phyloP scores from a whole-genome alignment of 176 grass and related monocot genomes.

The barley (Hordeum vulgare) region DNA sequence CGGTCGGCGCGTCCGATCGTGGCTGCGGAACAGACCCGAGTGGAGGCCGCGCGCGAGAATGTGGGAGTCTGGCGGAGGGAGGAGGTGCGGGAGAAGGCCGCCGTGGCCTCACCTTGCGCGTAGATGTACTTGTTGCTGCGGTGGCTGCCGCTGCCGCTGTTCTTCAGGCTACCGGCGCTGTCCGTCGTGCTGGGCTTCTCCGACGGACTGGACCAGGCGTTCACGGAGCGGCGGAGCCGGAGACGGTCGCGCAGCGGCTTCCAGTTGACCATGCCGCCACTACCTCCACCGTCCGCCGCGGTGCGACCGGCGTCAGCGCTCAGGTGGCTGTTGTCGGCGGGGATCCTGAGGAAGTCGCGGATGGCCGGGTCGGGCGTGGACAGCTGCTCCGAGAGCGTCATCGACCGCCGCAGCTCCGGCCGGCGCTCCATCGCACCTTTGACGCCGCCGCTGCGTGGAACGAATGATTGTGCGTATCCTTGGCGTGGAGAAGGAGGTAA shows the following conservation, averaged over 20 bases:
- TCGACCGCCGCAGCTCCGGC: slow-evolving; percentile 35
- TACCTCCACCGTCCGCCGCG: neutral
- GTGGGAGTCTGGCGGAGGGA: slow-evolving; percentile 26
- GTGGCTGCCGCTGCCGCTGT: neutral
- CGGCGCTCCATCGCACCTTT: slow-evolving; percentile 29
- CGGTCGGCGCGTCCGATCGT: neutral
- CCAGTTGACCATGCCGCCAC: slow-evolving; percentile 36
- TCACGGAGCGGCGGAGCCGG: slow-evolving; percentile 32
- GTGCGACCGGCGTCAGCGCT: neutral
- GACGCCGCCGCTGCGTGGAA: neutral
- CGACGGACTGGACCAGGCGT: slow-evolving; percentile 2
- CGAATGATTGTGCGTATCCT: neutral
- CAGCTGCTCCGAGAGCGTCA: slow-evolving; percentile 74
- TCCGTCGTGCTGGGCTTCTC: neutral
- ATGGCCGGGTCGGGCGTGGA: slow-evolving; percentile 35
- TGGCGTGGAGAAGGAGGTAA: neutral
- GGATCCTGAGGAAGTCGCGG: slow-evolving; percentile 37
- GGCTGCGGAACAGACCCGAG: neutral
- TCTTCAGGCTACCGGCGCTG: neutral
- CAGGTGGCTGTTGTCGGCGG: neutral
- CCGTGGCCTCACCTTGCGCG: slow-evolving; percentile 20
- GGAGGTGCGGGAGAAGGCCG: slow-evolving; percentile 25
- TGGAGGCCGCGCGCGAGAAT: slow-evolving; percentile 26
- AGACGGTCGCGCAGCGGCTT: slow-evolving; percentile 64
- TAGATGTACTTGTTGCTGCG: slow-evolving; percentile 37